These are phyloP conservation scores for Tetradesmus obliquus DNA, from an alignment of 139 green algal genomes.

Conservation along the genomic window DNA sequence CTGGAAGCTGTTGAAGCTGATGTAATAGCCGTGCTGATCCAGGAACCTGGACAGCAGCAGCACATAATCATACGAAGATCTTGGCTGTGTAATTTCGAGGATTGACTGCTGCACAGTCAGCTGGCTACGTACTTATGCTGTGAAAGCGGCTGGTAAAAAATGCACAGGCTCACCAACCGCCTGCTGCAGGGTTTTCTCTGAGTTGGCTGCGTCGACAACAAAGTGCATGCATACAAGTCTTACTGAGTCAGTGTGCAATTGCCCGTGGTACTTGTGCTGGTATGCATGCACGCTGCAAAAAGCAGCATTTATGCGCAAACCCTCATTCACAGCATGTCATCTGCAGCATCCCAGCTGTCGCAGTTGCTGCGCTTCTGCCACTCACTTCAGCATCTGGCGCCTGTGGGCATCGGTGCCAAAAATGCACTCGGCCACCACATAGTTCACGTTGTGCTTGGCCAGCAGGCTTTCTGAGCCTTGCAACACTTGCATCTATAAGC, in stretches of 20 bases:
- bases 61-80: too few species aligned
- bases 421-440: slow-evolving; percentile 14
- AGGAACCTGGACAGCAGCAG: slow-evolving; percentile 23
- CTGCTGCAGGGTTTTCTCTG: too few species aligned
- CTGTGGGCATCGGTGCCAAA: background rate
- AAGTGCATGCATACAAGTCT: too few species aligned
- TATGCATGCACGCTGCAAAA: background rate
- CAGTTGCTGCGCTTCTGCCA: background rate
- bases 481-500: background rate
- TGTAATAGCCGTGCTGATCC: background rate
- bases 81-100: too few species aligned
- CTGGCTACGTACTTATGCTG: too few species aligned
- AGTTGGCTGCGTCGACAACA: too few species aligned
- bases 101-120: too few species aligned
- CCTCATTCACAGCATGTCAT: too few species aligned
- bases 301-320: too few species aligned
- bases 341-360: background rate
- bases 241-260: too few species aligned
- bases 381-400: background rate
- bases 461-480: slow-evolving; percentile 30
- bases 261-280: background rate
- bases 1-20: slow-evolving; percentile 7
- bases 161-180: too few species aligned
- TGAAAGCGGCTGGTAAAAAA: too few species aligned
- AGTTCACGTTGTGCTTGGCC: slow-evolving; percentile 22